phyloP scores from a whole-genome alignment of 352 stramenopile species.

The Pythium plurisporium region DNA sequence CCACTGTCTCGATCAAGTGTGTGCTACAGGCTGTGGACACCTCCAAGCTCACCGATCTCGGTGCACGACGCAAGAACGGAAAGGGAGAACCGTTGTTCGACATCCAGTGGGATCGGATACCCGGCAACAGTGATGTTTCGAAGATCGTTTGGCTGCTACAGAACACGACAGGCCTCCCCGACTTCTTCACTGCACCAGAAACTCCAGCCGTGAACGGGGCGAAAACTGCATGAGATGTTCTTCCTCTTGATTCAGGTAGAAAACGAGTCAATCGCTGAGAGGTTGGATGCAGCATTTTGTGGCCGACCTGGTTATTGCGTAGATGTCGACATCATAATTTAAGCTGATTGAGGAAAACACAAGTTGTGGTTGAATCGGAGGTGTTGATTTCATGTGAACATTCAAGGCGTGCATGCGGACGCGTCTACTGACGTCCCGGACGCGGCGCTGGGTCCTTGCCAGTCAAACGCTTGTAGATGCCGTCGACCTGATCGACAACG shows the following conservation, averaged over 20 bases:
- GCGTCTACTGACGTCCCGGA: constrained; percentile 25
- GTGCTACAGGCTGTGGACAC: constrained; percentile 65
- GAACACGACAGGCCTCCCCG: constrained; percentile 50
- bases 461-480: constrained; percentile 77
- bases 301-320: too few species aligned
- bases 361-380: too few species aligned
- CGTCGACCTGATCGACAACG: constrained; percentile 76
- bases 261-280: neutral
- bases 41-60: constrained; percentile 27
- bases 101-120: constrained; percentile 81
- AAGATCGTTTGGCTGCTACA: constrained; percentile 78
- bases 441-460: constrained; percentile 56
- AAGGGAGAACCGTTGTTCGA: constrained; percentile 43
- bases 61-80: constrained; percentile 34
- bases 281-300: too few species aligned
- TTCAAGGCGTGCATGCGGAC: neutral
- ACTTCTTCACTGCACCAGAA: constrained; percentile 17
- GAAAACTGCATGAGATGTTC: constrained; percentile 4
- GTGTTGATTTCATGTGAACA: too few species aligned
- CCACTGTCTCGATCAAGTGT: constrained; percentile 62
- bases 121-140: constrained; percentile 54
- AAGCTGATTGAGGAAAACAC: constrained; percentile 3
- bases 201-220: neutral
- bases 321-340: constrained; percentile 9
- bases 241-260: neutral